Evolutionary conservation across 768 basidiomycete species (phyloP), one percentile per base, ranked within the genome.

Genomic region (Hericium rajendrae): DNA sequence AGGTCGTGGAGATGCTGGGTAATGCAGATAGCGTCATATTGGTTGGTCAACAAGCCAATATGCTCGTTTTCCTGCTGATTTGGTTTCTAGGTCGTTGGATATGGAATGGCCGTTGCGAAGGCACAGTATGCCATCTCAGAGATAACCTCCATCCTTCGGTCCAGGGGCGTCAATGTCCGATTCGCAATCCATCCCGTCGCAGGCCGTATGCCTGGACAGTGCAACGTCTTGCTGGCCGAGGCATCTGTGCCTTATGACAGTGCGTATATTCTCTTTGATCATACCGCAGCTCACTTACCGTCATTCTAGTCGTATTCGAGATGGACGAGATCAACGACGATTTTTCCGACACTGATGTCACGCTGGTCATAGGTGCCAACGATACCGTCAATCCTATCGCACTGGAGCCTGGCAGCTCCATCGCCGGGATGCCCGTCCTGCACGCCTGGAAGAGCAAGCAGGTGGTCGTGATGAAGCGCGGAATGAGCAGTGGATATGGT

Each of bases 291-390:
- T 22, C 39, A 39, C 41, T 38, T 32, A 10, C 48, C 18, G 53
- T n/a, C 43, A 18, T 39, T 37, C 26, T 63, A 91, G 91, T 93
- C 62, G 90, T 93, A 41, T 74, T 88, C 58, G 91, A 94, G 72
- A 92, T 94, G 91, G 91, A 94, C 59, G 91, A 94, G 71, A 93
- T 94, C 73, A 93, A 94, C 67, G 89, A 93, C 41, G 91, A 94
- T 67, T 94, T 94, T 70, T 75, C 77, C 54, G 88, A 90, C 38
- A 94, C 91, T 0, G 91, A 94, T 66, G 80, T 94, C n/a, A 88
- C 86, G 6, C 80, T 94, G 18, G 91, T 93, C 61, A 93, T 93
- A 60, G 91, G 91, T 22, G 91, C 91, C 18, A 94, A 94, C 64
- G 91, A 94, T 66, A 94, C 91, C 1, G 91, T 94, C 53, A 94